phyloP scores from a whole-genome alignment of 2,329 filamentous ascomycete genomes.

The Dactylellina leptospora region DNA sequence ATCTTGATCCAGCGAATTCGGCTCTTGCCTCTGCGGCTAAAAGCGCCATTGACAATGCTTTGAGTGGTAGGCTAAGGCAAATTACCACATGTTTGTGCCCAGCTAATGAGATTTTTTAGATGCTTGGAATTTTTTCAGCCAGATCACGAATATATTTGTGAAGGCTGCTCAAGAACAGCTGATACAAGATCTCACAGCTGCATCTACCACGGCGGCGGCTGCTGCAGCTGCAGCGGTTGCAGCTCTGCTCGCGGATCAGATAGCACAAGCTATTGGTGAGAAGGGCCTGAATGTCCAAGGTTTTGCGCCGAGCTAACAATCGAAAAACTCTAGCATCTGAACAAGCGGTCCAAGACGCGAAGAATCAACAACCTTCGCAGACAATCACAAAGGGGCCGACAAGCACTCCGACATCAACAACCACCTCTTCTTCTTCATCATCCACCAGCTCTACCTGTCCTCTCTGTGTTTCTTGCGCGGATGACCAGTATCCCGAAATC shows the following conservation, averaged over 20 bases:
- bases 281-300: not conserved
- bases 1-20: not conserved
- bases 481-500: not conserved
- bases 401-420: not conserved
- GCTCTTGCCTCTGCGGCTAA: not conserved
- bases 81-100: not conserved
- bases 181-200: constrained; percentile 5
- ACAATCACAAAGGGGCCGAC: constrained; percentile 5
- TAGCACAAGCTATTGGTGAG: constrained; percentile 8
- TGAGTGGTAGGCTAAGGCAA: constrained; percentile 2
- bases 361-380: not conserved
- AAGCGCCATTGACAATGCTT: not conserved
- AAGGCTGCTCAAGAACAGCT: constrained; percentile 11
- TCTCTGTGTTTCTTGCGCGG: constrained; percentile 10
- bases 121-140: not conserved
- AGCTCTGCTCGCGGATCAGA: not conserved
- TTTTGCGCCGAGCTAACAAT: not conserved
- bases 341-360: constrained; percentile 15
- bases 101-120: not conserved
- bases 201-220: not conserved
- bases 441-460: not conserved
- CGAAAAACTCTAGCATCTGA: not conserved
- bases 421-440: not conserved
- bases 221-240: not conserved
- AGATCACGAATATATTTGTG: constrained; percentile 2